phyloP scores from a whole-genome alignment of 352 stramenopile species.

The Thraustochytrium sp. region DNA sequence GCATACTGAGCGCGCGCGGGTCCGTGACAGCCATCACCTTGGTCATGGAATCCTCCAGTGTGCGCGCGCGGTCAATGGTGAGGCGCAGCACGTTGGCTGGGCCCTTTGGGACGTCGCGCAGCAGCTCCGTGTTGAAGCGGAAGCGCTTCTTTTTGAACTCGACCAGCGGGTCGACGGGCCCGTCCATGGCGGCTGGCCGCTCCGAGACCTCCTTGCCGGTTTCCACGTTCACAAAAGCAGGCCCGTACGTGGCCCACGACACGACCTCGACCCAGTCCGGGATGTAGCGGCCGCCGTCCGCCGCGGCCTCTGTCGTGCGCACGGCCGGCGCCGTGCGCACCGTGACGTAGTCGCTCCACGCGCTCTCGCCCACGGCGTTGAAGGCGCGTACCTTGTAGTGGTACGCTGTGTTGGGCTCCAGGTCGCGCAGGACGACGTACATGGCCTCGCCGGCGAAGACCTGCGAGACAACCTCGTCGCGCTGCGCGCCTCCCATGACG shows the following conservation, averaged over 20 bases:
- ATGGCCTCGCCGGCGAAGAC: neutral
- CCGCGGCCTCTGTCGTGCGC: neutral
- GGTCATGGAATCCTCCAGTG: constrained; percentile 64
- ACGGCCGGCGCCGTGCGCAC: neutral
- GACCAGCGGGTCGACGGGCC: constrained; percentile 56
- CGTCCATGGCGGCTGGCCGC: constrained; percentile 17
- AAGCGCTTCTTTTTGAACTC: constrained; percentile 73
- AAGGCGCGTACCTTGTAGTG: constrained; percentile 25
- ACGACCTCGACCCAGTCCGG: constrained; percentile 8
- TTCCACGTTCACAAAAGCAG: constrained; percentile 2
- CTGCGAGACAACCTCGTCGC: neutral
- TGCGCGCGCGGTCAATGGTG: constrained; percentile 55
- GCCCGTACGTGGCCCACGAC: neutral
- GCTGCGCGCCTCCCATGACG: neutral
- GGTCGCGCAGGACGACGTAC: neutral
- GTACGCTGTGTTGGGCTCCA: neutral
- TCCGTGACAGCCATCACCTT: constrained; percentile 58
- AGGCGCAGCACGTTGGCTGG: constrained; percentile 49
- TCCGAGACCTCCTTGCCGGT: neutral
- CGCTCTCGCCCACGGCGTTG: neutral
- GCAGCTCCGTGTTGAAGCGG: constrained; percentile 56
- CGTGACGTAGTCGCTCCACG: constrained; percentile 28
- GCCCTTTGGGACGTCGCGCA: constrained; percentile 59
- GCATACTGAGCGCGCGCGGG: constrained; percentile 57
- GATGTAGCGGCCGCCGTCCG: neutral